Percentiles rank a stretch among this genome's conserved stretches.
phyloP scores from a whole-genome alignment of 2,329 filamentous ascomycete genomes.

The Curvularia spicifera region DNA sequence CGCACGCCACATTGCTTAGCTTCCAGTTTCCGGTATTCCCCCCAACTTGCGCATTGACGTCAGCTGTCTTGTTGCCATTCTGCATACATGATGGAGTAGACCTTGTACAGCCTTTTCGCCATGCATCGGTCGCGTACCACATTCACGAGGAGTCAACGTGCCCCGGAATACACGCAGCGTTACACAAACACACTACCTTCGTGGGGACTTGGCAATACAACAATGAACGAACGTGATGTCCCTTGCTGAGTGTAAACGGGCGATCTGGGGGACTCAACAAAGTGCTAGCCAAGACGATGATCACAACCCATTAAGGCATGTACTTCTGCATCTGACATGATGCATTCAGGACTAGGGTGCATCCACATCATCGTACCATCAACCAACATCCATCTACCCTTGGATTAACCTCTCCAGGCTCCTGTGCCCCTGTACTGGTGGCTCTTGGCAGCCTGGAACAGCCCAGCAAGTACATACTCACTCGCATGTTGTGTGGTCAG shows the following conservation, averaged over 20 bases:
- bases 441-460: conserved; percentile 1
- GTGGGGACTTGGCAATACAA: background rate
- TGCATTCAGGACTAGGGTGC: conserved; percentile 23
- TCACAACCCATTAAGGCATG: conserved; percentile 17
- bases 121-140: conserved; percentile 4
- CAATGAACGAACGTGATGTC: background rate
- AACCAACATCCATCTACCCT: background rate
- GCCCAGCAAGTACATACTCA: conserved; percentile 5
- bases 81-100: conserved; percentile 8
- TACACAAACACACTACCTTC: background rate
- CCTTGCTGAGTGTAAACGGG: background rate
- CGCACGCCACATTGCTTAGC: conserved; percentile 16
- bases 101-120: conserved; percentile 17
- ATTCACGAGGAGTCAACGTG: background rate
- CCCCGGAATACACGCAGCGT: background rate
- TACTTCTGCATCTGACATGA: conserved; percentile 25
- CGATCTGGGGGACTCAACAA: conserved; percentile 6
- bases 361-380: conserved; percentile 25
- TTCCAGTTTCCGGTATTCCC: background rate
- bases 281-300: conserved; percentile 21
- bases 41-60: conserved; percentile 23
- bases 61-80: conserved; percentile 13
- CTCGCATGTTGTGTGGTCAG: conserved; percentile 16
- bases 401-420: conserved; percentile 5
- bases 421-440: conserved; percentile 2